These are phyloP conservation scores for Aspergillus texensis DNA, from an alignment of 2,329 filamentous ascomycete genomes.

Conservation along the genomic window DNA sequence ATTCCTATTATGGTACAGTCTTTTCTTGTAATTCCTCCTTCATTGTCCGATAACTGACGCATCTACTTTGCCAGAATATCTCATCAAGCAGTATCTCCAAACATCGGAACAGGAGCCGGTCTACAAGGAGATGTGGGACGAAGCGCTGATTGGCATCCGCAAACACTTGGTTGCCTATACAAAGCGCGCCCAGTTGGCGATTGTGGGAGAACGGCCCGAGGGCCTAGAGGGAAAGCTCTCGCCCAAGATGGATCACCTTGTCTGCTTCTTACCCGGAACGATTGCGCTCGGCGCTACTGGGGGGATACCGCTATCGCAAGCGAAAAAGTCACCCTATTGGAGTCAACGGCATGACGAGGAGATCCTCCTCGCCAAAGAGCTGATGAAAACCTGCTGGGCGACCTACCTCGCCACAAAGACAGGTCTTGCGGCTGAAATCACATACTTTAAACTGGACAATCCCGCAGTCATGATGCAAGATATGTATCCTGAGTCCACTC, in stretches of 20 bases:
- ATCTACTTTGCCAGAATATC: constrained; percentile 65
- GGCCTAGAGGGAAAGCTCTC: constrained; percentile 69
- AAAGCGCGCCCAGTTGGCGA: constrained; percentile 75
- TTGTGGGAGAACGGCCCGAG: constrained; percentile 80
- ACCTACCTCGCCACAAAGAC: constrained; percentile 93
- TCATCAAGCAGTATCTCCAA: constrained; percentile 97
- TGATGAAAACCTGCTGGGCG: constrained; percentile 97
- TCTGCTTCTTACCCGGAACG: constrained; percentile 96
- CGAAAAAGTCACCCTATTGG: constrained; percentile 74
- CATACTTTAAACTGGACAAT: constrained; percentile 77
- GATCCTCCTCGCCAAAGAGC: constrained; percentile 81
- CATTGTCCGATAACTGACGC: constrained; percentile 10
- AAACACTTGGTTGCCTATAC: constrained; percentile 93
- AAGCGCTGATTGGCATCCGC: constrained; percentile 80
- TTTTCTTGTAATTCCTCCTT: not conserved
- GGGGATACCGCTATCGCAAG: constrained; percentile 73
- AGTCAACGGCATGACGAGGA: constrained; percentile 78
- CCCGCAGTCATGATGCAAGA: constrained; percentile 60
- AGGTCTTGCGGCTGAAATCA: constrained; percentile 91
- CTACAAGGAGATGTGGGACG: constrained; percentile 91
- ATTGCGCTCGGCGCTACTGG: constrained; percentile 87
- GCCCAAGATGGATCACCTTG: constrained; percentile 97
- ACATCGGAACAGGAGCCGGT: constrained; percentile 83
- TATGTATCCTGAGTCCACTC: constrained; percentile 36
- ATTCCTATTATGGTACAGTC: constrained; percentile 79